Evolutionary conservation across 805 yeast species (phyloP), one percentile per base, ranked within the genome.

Genomic region (Pichia deserticola): DNA sequence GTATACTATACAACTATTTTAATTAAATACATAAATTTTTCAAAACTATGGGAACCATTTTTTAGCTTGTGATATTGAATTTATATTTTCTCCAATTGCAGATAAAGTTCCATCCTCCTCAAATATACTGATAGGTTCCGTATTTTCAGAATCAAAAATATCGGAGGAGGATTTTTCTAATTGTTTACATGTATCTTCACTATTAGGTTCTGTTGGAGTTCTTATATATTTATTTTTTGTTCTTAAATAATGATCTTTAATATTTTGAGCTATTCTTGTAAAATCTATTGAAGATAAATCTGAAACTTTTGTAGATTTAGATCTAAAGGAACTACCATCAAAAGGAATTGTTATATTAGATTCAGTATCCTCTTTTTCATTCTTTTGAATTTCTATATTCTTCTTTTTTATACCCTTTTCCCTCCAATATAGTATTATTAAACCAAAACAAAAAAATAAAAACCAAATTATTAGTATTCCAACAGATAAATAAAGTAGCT

Each of bases 391-490:
- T 36, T 34, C 29, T 20, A 12, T 27, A 13, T 40, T 28, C 27
- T 13, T 40, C 34, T 27, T 28, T 29, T 10, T 12, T 13, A 12
- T 10, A 13, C 42, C 45, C 10, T 15, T 2, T 46, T 51, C 53
- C 50, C 56, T 45, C 10, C 53, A 7, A 9, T 48, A 13, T 2
- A 59, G 28, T 5, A 64, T 50, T 0, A 51, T 6, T 15, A 55
- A 15, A 9, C 60, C 64, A 4, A 57, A 28, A 6, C 56, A 3
- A 7, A 77, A 43, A 54, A 78, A 79, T 0, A 73, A 5, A 0
- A 70, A 1, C 85, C 86, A 84, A 1, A 77, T 33, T 0, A 65
- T 70, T 1, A 81, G 44, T 0, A 84, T 58, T 0, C 62, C 68
- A 4, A 71, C 35, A 0, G 82, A 69, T 2, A 83, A 67, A 46